Base-by-base conservation (phyloP, 805 yeast species). In the Yamadazyma takamatsuzukensis region DNA sequence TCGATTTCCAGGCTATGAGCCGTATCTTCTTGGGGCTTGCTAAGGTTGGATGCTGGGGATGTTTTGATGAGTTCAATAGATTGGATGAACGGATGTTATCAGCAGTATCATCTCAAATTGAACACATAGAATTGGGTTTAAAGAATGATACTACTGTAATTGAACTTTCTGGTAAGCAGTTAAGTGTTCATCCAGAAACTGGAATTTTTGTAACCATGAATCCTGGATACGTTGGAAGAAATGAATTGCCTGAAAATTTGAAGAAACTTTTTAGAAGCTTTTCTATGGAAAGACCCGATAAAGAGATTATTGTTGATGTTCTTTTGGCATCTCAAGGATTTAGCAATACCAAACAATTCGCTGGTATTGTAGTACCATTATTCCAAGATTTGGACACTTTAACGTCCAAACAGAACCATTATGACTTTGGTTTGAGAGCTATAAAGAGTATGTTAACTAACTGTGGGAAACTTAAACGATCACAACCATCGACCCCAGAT, bases 51-150 rank as follows among this genome's bases (percentile, higher is more conserved):
- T 81, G 88, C 1, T 90, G 96, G 95, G 95, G 89, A 4, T 90
- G 97, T 56, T 90, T 90, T 59, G 97, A 90, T 54, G 97, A 90
- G 54, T 89, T 90, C 49, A 90, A 90, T 49, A 68, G 97, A 40
- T 68, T 90, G 18, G 80, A 78, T 24, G 74, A 73, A 37, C 70
- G 68, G 10, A 81, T 80, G 37, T 61, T 90, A 29, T 86, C 96
- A 57, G 89, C 96, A 0, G 82, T 87, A 0, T 81, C 97, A 0
- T 76, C 90, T 0, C 86, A 81, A 46, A 70, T 90, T 16, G 94
- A 83, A 43, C 62, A 56, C 17, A 83, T 88, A 23, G 90, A 86
- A 47, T 44, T 50, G 5, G 81, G 81, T 0, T 49, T 83, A 21
- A 41, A 30, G 21, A 43, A 55, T 21, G 44, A 54, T 3, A 41